A percentile compares a stretch with the other conserved stretches of the same genome.
Conservation (phyloP, 495 filamentous ascomycete genomes). For the Daldinia vernicosa region DNA sequence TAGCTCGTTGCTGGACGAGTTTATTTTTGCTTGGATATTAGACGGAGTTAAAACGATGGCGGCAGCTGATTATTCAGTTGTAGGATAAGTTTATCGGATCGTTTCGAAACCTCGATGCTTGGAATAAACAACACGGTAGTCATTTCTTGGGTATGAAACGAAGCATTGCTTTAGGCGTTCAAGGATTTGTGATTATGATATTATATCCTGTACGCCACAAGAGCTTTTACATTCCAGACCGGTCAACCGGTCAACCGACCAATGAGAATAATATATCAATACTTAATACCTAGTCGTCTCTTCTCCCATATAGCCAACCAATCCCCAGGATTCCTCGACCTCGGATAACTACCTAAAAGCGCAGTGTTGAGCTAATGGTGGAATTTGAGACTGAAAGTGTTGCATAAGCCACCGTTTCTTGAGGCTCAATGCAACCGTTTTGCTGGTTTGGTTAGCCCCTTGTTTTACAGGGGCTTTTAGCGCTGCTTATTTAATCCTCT, state of each 20-base stretch:
- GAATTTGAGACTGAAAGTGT: constrained; percentile 37
- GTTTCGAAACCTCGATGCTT: constrained; percentile 13
- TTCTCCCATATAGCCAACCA: not conserved
- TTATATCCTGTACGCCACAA: constrained; percentile 19
- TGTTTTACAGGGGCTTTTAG: constrained; percentile 37
- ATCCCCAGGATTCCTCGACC: too few relatives aligned
- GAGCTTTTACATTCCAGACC: constrained; percentile 12
- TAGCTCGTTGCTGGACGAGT: constrained; percentile 24
- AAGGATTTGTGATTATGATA: constrained; percentile 20
- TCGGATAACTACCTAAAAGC: too few relatives aligned
- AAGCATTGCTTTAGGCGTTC: constrained; percentile 32
- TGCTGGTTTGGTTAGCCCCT: constrained; percentile 20
- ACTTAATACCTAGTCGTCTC: not conserved
- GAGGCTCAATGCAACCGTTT: constrained; percentile 38
- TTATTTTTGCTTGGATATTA: constrained; percentile 11
- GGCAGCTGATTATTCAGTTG: not conserved
- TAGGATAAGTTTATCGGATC: constrained; percentile 3
- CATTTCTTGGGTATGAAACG: constrained; percentile 22
- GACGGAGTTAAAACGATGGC: constrained; percentile 17
- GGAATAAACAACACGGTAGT: constrained; percentile 33
- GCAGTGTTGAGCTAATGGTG: constrained; percentile 10
- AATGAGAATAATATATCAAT: constrained; percentile 20
- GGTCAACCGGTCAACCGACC: constrained; percentile 17
- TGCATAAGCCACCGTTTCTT: constrained; percentile 38
- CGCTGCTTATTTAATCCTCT: constrained; percentile 7